Base-by-base conservation (phyloP, 2,329 filamentous ascomycete genomes). In the Clonostachys rosea region DNA sequence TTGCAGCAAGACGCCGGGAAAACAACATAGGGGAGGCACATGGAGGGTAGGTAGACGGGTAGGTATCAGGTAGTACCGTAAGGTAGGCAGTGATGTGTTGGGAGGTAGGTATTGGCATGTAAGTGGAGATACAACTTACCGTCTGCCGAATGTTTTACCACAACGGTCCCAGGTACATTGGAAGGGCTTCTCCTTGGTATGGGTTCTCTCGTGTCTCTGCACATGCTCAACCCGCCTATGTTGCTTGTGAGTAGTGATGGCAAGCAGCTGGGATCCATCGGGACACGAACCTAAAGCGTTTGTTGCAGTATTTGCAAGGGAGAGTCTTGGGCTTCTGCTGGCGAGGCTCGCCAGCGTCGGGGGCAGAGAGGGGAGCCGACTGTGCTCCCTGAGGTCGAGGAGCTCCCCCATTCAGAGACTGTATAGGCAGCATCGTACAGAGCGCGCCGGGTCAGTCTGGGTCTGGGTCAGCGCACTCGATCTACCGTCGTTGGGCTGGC, bases 171-270 rank as follows among this genome's bases (percentile, higher is more conserved):
- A 81, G 51, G 58, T 69, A 55, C 80, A 84, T 44, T 75, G 72
- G 59, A 83, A 84, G 9, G 80, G 80, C 61, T 83, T 83, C 65
- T 83, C 80, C 57, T 83, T 83, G 54, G 80, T 84, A 63, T 84
- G 80, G 34, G 79, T 83, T 52, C 79, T 73, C 62, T 83, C 79
- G 61, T 84, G 80, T 59, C 80, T 72, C 62, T 83, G 79, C 46
- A 84, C 78, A 64, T 84, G 80, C 62, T 84, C 80, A 54, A 83
- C 78, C 56, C 80, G 78, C 62, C 79, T 82, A 64, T 49, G 5
- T 13, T 18, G 30, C 12, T 40, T 12, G 24, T 30, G 34, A 17
- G 35, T 37, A 30, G 16, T 36, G 43, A 17, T n/a, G 24, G 33
- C 43, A 11, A 13, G 17, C 11, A 8, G 14, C 16, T n/a, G 20